Evolutionary conservation across 352 stramenopile species (phyloP).

Genomic region (Phytophthora citricola): DNA sequence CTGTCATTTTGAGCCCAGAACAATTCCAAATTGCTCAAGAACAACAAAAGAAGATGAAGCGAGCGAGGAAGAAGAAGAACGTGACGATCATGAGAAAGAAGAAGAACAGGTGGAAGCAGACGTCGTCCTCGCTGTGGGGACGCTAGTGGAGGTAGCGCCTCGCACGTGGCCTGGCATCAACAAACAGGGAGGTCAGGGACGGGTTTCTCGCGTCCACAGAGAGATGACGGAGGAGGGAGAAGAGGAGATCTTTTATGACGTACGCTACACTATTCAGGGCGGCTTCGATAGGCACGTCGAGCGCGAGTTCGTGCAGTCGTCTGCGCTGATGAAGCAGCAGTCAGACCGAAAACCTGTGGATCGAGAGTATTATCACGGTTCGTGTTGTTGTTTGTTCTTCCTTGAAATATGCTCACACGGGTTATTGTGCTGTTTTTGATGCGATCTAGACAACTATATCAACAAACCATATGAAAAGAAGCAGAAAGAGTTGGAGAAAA

Average conservation of each 20-base stretch:
- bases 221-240: constrained; percentile 31
- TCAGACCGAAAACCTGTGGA: constrained; percentile 46
- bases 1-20: background rate
- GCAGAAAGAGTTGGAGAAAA: constrained; percentile 20
- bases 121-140: constrained; percentile 45
- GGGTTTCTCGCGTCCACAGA: constrained; percentile 53
- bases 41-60: background rate
- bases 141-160: constrained; percentile 65
- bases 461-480: constrained; percentile 44
- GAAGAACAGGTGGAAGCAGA: constrained; percentile 2
- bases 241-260: constrained; percentile 73
- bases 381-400: background rate
- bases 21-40: background rate
- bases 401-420: too few species aligned
- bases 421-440: background rate
- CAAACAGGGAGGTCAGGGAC: constrained; percentile 77
- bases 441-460: constrained; percentile 61
- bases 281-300: constrained; percentile 81
- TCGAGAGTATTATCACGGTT: constrained; percentile 77
- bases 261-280: constrained; percentile 77
- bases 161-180: constrained; percentile 91
- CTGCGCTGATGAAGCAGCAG: constrained; percentile 46
- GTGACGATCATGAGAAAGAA: constrained; percentile 1
- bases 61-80: background rate
- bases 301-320: constrained; percentile 69